phyloP scores from a whole-genome alignment of 2,329 filamentous ascomycete species.

The Hypoxylon sp. region DNA sequence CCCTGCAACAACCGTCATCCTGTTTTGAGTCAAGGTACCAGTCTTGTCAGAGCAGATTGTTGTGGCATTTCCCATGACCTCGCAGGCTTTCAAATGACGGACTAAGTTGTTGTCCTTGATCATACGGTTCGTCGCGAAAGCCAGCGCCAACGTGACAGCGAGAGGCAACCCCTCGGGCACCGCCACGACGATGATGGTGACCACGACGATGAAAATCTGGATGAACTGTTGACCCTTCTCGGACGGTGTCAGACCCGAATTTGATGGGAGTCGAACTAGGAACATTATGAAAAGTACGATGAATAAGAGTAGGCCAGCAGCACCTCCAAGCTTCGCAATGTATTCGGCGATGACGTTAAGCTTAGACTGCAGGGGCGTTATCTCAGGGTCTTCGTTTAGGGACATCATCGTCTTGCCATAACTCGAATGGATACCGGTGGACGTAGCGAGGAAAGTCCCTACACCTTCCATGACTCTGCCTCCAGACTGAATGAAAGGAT shows the following conservation, averaged over 20 bases:
- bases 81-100: constrained; percentile 80
- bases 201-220: constrained; percentile 81
- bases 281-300: constrained; percentile 89
- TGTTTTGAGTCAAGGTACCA: constrained; percentile 75
- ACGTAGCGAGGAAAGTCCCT: constrained; percentile 80
- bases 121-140: constrained; percentile 83
- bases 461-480: constrained; percentile 82
- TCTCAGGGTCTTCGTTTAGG: constrained; percentile 78
- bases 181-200: constrained; percentile 84
- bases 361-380: constrained; percentile 82
- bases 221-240: constrained; percentile 83
- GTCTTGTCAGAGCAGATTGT: constrained; percentile 78
- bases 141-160: constrained; percentile 81
- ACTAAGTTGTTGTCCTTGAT: constrained; percentile 82
- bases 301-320: constrained; percentile 83
- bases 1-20: constrained; percentile 75
- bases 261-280: constrained; percentile 72
- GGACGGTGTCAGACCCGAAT: constrained; percentile 65
- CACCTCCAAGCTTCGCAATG: constrained; percentile 82
- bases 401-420: constrained; percentile 82
- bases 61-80: constrained; percentile 85
- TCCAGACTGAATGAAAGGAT: constrained; percentile 88
- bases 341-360: constrained; percentile 80
- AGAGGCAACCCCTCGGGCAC: constrained; percentile 83
- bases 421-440: constrained; percentile 78